These are phyloP conservation scores for Mortierella sp. DNA, from an alignment of 371 early-diverging fungal genomes.

Conservation along the genomic window DNA sequence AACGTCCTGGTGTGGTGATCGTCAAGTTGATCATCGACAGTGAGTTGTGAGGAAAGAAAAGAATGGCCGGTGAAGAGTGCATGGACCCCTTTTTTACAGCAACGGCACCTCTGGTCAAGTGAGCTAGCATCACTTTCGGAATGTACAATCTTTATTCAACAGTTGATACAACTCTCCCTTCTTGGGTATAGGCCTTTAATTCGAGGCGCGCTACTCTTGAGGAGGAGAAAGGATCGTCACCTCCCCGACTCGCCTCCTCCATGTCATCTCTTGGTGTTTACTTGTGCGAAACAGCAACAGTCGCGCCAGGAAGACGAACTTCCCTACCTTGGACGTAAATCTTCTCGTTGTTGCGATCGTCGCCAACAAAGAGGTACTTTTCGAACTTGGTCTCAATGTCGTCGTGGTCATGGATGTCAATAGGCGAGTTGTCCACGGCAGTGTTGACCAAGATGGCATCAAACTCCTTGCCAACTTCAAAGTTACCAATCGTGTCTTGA, in stretches of 20 bases:
- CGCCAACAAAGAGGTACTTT: conserved; percentile 46
- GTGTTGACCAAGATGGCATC: conserved; percentile 89
- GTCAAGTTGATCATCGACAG: too few relatives aligned
- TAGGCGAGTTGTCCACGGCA: conserved; percentile 41
- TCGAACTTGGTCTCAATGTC: conserved; percentile 45
- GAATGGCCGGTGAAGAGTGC: too few relatives aligned
- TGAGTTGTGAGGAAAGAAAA: too few relatives aligned
- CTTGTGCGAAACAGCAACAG: conserved; percentile 27
- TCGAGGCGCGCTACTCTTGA: too few relatives aligned
- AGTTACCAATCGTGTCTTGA: conserved; percentile 80
- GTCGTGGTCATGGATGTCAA: conserved; percentile 66
- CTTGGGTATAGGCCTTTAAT: too few relatives aligned
- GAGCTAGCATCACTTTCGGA: too few relatives aligned
- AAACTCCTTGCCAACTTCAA: conserved; percentile 85
- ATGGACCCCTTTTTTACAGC: too few relatives aligned
- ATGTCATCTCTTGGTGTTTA: conserved; percentile 11
- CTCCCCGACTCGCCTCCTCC: conserved; percentile 36
- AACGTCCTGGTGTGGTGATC: too few relatives aligned
- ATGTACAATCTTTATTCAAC: too few relatives aligned
- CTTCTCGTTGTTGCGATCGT: conserved; percentile 46
- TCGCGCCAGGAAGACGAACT: conserved; percentile 35
- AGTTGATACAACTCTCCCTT: too few relatives aligned
- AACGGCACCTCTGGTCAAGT: too few relatives aligned
- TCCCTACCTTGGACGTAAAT: conserved; percentile 46
- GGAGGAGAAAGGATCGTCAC: too few relatives aligned